Evolutionary conservation across 202 grass and related monocot genomes (phyloP), one percentile per base, ranked within the genome.

Genomic region (Setaria viridis): DNA sequence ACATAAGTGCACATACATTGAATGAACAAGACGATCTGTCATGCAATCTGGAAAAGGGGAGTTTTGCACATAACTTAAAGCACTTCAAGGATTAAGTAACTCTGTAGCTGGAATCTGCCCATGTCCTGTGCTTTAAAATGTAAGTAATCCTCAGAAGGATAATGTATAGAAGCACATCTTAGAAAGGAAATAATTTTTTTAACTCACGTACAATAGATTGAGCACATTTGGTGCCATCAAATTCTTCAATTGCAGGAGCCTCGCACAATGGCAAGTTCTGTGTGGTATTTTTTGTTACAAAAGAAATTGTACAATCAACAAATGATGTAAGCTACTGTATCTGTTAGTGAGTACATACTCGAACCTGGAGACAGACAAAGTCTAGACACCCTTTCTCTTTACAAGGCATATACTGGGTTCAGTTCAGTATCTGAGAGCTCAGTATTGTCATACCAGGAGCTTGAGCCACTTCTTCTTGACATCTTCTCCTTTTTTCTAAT

Each of bases 391-490:
- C 53, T 63, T 42, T 62, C 60, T 84, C 59, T 81, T 97, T 90
- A 98, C 85, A 98, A 94, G 79, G 95, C 95, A 92, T 98, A 98
- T 67, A 98, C 89, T 62, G 82, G 84, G 72, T 98, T 95, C 78
- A 95, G 64, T 72, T 95, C 91, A 50, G 93, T 90, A 11, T 95
- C 93, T 48, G 93, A 98, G 60, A 95, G 84, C 64, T 94, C 95
- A 43, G 93, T 93, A 80, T 94, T 91, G 39, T 91, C 84, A 87
- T 91, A 83, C 91, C 86, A 94, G 33, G 93, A 98, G 67, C 86
- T 94, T 63, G 91, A 94, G 41, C 91, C 93, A 14, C 95, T 97
- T 74, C 94, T 87, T 88, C 85, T 90, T 72, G 90, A 98, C 85
- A 94, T 87, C 60, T 91, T 95, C 62, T 93, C 89, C 63, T 80